Percentiles rank a stretch among this genome's conserved stretches.
Evolutionary conservation across 345 rosid species (phyloP).

Genomic region (Reutealis trisperma): DNA sequence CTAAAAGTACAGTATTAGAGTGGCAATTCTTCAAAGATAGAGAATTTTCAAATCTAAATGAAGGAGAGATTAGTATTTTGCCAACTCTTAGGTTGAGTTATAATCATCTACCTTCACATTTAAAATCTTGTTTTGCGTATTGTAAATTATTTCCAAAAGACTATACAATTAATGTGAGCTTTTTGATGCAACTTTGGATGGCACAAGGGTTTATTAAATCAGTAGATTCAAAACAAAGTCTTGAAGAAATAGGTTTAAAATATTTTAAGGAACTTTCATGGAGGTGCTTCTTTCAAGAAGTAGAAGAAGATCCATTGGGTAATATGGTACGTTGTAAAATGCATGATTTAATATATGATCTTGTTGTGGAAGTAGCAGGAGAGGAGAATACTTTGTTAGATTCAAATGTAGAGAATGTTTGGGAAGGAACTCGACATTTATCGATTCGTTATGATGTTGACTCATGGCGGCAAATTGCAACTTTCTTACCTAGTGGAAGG

Average conservation of each 20-base stretch:
- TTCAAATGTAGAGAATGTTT: too few species aligned
- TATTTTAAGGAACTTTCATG: constrained; percentile 12
- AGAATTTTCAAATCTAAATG: not conserved
- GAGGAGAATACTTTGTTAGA: too few species aligned
- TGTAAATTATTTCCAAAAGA: constrained; percentile 39
- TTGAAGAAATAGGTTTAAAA: constrained; percentile 8
- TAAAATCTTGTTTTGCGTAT: constrained; percentile 41
- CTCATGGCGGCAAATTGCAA: too few species aligned
- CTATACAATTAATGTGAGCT: constrained; percentile 10
- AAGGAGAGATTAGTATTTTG: constrained; percentile 10
- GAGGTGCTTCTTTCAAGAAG: constrained; percentile 14
- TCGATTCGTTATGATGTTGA: too few species aligned
- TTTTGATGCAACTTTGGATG: constrained; percentile 24
- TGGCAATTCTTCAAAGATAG: constrained; percentile 12
- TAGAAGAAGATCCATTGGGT: not conserved
- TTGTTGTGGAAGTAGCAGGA: not conserved
- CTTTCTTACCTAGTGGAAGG: too few species aligned
- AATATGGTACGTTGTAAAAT: not conserved
- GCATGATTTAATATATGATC: not conserved
- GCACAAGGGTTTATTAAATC: constrained; percentile 22
- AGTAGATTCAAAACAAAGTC: not conserved
- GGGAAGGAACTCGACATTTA: too few species aligned
- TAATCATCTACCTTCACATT: constrained; percentile 31
- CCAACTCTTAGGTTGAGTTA: constrained; percentile 24
- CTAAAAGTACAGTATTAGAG: not conserved